Evolutionary conservation across 2,329 filamentous ascomycete genomes (phyloP).

Genomic region (Cordyceps cicadae): DNA sequence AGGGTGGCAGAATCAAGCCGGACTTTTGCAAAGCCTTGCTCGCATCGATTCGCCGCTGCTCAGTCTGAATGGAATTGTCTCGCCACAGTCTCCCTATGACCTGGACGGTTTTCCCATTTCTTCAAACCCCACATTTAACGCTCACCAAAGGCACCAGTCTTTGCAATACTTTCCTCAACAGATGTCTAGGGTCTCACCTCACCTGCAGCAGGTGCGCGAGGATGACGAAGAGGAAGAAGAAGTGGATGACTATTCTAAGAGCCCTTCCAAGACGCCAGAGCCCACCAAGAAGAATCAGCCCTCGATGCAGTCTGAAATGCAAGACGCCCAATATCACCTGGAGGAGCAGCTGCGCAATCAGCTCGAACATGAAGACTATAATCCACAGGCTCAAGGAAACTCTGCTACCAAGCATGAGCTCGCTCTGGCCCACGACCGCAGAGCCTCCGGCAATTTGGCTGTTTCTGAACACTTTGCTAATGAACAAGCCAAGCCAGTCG

Average conservation of each 20-base stretch:
- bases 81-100: conserved; percentile 56
- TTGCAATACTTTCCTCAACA: conserved; percentile 51
- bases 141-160: conserved; percentile 51
- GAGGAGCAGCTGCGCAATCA: conserved; percentile 73
- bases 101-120: conserved; percentile 39
- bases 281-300: conserved; percentile 43
- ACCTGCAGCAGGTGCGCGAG: conserved; percentile 65
- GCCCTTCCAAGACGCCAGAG: conserved; percentile 47
- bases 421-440: conserved; percentile 29
- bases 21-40: conserved; percentile 44
- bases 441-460: conserved; percentile 41
- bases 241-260: conserved; percentile 29
- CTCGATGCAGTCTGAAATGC: conserved; percentile 76
- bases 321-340: conserved; percentile 77
- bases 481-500: conserved; percentile 44
- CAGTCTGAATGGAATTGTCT: conserved; percentile 47
- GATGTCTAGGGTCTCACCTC: conserved; percentile 47
- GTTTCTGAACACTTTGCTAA: conserved; percentile 44
- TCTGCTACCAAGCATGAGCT: conserved; percentile 18
- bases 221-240: conserved; percentile 64
- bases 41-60: conserved; percentile 58
- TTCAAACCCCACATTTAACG: conserved; percentile 32
- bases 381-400: conserved; percentile 45
- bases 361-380: conserved; percentile 70
- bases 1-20: conserved; percentile 49